Base-by-base conservation (phyloP, 805 yeast species). In the Monosporozyma siamensis region DNA sequence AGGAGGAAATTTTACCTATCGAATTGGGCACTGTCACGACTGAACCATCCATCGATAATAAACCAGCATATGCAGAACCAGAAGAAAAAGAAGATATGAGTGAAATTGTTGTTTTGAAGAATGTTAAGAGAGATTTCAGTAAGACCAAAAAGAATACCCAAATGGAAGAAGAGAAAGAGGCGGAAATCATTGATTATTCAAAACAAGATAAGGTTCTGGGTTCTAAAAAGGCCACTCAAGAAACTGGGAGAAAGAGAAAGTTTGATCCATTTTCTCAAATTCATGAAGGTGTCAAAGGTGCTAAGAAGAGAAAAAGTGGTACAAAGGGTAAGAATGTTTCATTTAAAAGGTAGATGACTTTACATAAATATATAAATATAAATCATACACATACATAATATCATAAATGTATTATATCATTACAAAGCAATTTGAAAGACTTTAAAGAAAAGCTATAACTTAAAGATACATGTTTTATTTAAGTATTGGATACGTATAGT, bases 201-300 rank as follows among this genome's bases (percentile, higher is more conserved):
- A 66, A 57, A 26, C 68, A 71, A 12, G 67, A 68, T 24, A 72
- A 67, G 43, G 61, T 75, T 11, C 55, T 75, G 45, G 36, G 43
- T 11, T 48, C 49, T 47, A 50, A 32, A 23, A 37, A 30, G 22
- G 35, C 12, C 14, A 22, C 17, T 18, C 49, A 48, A 39, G 58
- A 48, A 34, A 47, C 50, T 14, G 54, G 50, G 4, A 61, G 59
- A 38, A 71, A 70, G 55, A 70, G 71, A 51, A 61, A 71, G 7
- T 81, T 75, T 48, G 81, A 81, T 60, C 87, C 88, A 4, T 81
- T 78, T 48, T 58, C 70, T 15, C 67, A 65, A 36, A 65, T 62
- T 5, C 61, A 68, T 22, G 49, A 68, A 14, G 82, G 78, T 1
- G 82, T 82, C 7, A 63, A 63, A 49, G 70, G 72, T n/a, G 71